phyloP scores from a whole-genome alignment of 768 basidiomycete species.

The Leccinum olivaceopallidum region DNA sequence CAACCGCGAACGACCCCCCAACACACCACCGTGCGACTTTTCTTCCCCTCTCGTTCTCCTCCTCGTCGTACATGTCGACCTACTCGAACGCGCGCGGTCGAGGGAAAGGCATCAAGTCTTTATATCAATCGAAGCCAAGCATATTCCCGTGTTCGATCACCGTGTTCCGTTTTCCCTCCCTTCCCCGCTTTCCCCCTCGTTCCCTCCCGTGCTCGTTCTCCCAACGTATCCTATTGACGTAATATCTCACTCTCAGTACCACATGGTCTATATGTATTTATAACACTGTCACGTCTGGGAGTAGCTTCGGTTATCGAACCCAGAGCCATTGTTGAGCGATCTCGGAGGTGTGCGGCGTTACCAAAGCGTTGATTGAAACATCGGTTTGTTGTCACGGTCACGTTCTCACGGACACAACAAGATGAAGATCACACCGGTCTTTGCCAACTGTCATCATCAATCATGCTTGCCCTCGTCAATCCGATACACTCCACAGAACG shows the following conservation, averaged over 20 bases:
- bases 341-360: not conserved
- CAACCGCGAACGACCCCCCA: conserved; percentile 15
- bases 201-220: not conserved
- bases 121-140: conserved; percentile 17
- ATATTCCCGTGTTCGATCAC: conserved; percentile 20
- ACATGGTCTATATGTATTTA: not conserved
- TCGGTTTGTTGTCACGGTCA: conserved; percentile 18
- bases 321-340: too few species aligned
- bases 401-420: conserved; percentile 21
- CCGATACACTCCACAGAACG: conserved; percentile 36
- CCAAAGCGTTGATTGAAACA: conserved; percentile 2
- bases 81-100: too few species aligned
- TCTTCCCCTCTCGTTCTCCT: conserved; percentile 17
- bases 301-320: too few species aligned
- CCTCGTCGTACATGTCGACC: not conserved
- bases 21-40: conserved; percentile 29
- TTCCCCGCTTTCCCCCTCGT: not conserved
- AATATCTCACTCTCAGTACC: not conserved
- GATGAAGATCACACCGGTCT: conserved; percentile 17
- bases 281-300: too few species aligned
- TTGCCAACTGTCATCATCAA: conserved; percentile 15
- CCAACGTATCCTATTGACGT: not conserved
- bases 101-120: conserved; percentile 1
- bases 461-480: conserved; percentile 54
- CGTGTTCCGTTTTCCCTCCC: conserved; percentile 2